Percentiles rank a stretch among this genome's conserved stretches.
phyloP scores from a whole-genome alignment of 2,329 filamentous ascomycete genomes.

The Nectriaceae sp. region DNA sequence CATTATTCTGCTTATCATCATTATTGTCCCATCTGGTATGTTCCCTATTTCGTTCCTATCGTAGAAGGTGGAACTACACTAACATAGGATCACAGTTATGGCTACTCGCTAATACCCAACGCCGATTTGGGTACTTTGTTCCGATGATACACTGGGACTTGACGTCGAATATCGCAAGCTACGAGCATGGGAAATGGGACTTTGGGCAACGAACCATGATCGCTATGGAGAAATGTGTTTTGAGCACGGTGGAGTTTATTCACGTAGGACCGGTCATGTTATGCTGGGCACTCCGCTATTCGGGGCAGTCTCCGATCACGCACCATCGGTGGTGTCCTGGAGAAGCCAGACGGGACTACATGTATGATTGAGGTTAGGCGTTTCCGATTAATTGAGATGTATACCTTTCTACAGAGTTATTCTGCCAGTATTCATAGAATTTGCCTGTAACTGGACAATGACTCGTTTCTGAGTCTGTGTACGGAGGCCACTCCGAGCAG shows the following conservation, averaged over 20 bases:
- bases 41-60: not conserved
- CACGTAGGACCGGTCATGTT: conserved; percentile 29
- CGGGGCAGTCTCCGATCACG: conserved; percentile 15
- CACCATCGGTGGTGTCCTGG: conserved; percentile 19
- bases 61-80: conserved; percentile 11
- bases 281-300: conserved; percentile 25
- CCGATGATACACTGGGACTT: conserved; percentile 26
- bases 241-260: conserved; percentile 41
- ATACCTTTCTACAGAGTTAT: conserved; percentile 65
- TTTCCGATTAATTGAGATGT: conserved; percentile 49
- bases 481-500: too few relatives aligned
- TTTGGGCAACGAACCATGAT: conserved; percentile 32
- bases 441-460: too few relatives aligned
- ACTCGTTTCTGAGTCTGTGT: too few relatives aligned
- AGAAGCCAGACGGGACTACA: conserved; percentile 29
- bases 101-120: conserved; percentile 34
- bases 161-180: conserved; percentile 30
- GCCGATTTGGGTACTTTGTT: conserved; percentile 27
- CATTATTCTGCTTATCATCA: conserved; percentile 87
- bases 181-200: conserved; percentile 30
- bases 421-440: too few relatives aligned
- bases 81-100: conserved; percentile 31
- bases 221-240: conserved; percentile 33
- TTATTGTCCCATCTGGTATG: conserved; percentile 88
- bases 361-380: conserved; percentile 50